These are phyloP conservation scores for Penicillium brasilianum DNA, from an alignment of 2,329 filamentous ascomycete species.

Conservation along the genomic window DNA sequence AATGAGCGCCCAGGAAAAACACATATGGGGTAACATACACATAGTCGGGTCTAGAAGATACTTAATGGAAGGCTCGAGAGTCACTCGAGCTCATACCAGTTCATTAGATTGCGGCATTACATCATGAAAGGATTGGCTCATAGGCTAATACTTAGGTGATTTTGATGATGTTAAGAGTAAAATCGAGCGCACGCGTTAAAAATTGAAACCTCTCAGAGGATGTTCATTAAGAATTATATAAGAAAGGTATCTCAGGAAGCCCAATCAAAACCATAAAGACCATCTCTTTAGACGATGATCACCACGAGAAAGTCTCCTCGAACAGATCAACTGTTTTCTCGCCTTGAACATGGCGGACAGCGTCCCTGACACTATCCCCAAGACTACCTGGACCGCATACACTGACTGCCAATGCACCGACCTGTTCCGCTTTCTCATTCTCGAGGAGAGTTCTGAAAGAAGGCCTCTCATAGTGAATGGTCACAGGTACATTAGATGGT, in stretches of 20 bases:
- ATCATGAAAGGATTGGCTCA: neutral
- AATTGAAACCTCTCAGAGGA: conserved; percentile 9
- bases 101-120: neutral
- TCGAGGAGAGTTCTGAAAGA: conserved; percentile 33
- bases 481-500: conserved; percentile 33
- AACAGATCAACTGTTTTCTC: conserved; percentile 42
- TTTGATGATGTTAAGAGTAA: no score
- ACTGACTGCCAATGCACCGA: conserved; percentile 45
- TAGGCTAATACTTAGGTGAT: neutral
- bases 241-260: neutral
- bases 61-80: neutral
- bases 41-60: neutral
- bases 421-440: conserved; percentile 34
- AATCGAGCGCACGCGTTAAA: neutral
- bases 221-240: neutral
- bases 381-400: conserved; percentile 46
- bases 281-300: conserved; percentile 15
- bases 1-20: neutral
- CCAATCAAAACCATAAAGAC: neutral
- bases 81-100: neutral
- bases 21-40: neutral
- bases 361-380: conserved; percentile 44
- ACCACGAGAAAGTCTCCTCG: conserved; percentile 47
- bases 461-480: conserved; percentile 35
- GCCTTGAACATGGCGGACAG: conserved; percentile 37